A percentile compares a stretch with the other conserved stretches of the same genome.
These are phyloP conservation scores for Cladosporium sphaerospermum DNA, from an alignment of 2,329 filamentous ascomycete species.

Conservation along the genomic window DNA sequence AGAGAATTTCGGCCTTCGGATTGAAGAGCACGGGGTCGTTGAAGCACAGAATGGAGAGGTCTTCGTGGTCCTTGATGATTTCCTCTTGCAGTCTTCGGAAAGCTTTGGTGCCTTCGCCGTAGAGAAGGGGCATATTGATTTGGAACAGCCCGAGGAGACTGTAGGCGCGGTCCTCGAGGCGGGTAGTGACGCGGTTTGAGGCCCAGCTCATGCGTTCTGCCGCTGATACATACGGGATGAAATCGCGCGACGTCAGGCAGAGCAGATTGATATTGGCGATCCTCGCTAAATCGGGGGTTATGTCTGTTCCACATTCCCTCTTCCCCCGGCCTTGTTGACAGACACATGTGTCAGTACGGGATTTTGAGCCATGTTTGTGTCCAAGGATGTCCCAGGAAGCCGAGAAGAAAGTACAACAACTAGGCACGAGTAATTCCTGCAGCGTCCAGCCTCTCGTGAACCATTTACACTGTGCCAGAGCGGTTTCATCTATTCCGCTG, in stretches of 20 bases:
- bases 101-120: constrained; percentile 26
- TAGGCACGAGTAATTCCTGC: constrained; percentile 21
- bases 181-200: constrained; percentile 1
- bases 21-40: neutral
- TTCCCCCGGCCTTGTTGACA: too few relatives aligned
- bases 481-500: neutral
- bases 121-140: constrained; percentile 39
- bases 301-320: too few relatives aligned
- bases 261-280: too few relatives aligned
- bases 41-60: constrained; percentile 1
- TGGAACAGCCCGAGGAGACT: constrained; percentile 40
- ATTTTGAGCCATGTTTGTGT: constrained; percentile 12
- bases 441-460: constrained; percentile 21
- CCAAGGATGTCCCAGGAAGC: constrained; percentile 20
- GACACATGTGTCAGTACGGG: too few relatives aligned
- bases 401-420: constrained; percentile 13
- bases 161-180: constrained; percentile 39
- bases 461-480: constrained; percentile 14
- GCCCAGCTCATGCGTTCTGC: constrained; percentile 14
- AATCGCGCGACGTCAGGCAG: neutral
- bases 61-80: constrained; percentile 4
- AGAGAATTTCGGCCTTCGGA: neutral
- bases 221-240: neutral
- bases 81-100: constrained; percentile 11
- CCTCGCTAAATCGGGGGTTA: too few relatives aligned